These are phyloP conservation scores for Schwanniomyces occidentalis DNA, from an alignment of 805 yeast species.

Conservation along the genomic window DNA sequence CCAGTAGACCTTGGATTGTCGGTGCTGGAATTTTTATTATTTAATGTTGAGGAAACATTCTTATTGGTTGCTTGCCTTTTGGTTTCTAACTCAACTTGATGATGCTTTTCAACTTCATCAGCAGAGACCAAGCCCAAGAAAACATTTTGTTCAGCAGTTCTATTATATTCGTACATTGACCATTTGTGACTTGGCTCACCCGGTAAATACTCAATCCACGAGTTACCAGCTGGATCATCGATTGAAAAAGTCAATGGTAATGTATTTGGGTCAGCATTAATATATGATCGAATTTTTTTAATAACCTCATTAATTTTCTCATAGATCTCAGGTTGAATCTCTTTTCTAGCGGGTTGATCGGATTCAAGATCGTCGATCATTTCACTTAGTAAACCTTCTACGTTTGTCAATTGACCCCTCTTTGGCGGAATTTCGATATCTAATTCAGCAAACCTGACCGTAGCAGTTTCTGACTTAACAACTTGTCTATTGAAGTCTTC, in stretches of 20 bases:
- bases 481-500: conserved; percentile 87
- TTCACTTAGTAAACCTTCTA: conserved; percentile 84
- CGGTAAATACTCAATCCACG: conserved; percentile 90
- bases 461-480: conserved; percentile 85
- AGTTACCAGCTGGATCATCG: conserved; percentile 96
- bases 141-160: conserved; percentile 88
- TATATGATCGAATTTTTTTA: conserved; percentile 53
- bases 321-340: conserved; percentile 70
- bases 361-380: conserved; percentile 77
- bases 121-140: conserved; percentile 77
- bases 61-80: conserved; percentile 42
- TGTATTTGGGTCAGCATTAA: conserved; percentile 65
- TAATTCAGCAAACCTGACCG: conserved; percentile 75
- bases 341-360: conserved; percentile 81
- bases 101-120: conserved; percentile 54
- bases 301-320: conserved; percentile 75
- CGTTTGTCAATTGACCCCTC: conserved; percentile 88
- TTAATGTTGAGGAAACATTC: conserved; percentile 24
- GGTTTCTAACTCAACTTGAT: conserved; percentile 48
- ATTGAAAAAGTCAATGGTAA: conserved; percentile 76
- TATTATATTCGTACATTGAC: conserved; percentile 76
- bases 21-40: conserved; percentile 3
- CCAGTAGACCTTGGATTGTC: conserved; percentile 50
- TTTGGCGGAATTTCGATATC: conserved; percentile 95
- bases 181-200: conserved; percentile 89